These are phyloP conservation scores for Craspedostauros australis DNA, from an alignment of 108 stramenopile species.

Conservation along the genomic window DNA sequence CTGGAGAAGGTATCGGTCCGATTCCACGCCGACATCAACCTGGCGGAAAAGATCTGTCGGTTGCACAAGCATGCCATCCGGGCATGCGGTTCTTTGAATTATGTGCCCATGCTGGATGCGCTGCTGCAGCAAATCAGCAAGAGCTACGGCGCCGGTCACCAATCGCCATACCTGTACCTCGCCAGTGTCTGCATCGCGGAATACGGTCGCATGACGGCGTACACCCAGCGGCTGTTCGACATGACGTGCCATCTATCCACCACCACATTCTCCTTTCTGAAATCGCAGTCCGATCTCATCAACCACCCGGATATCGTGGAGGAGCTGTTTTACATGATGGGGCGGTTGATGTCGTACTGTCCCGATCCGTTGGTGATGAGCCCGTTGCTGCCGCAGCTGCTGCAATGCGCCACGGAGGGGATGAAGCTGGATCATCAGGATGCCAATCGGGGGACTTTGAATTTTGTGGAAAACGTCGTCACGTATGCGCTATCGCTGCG, in stretches of 20 bases:
- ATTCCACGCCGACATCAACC: constrained; percentile 55
- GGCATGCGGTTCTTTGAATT: constrained; percentile 58
- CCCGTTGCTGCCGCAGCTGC: constrained; percentile 52
- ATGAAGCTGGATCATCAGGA: constrained; percentile 82
- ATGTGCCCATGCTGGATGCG: constrained; percentile 74
- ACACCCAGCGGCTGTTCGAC: constrained; percentile 41
- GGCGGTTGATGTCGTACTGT: constrained; percentile 74
- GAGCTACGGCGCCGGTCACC: constrained; percentile 58
- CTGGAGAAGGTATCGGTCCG: constrained; percentile 59
- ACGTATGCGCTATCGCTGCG: constrained; percentile 54
- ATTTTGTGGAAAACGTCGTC: constrained; percentile 65
- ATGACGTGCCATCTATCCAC: constrained; percentile 68
- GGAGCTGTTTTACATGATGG: constrained; percentile 90
- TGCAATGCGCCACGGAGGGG: constrained; percentile 72
- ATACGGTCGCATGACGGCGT: constrained; percentile 56
- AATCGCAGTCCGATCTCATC: constrained; percentile 63
- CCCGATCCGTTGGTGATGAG: constrained; percentile 66
- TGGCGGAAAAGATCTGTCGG: constrained; percentile 89
- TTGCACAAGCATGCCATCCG: constrained; percentile 92
- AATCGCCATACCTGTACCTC: constrained; percentile 84
- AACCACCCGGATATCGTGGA: constrained; percentile 94
- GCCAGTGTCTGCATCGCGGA: constrained; percentile 85
- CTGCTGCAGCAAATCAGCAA: constrained; percentile 66
- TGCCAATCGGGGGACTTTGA: constrained; percentile 81
- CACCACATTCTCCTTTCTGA: constrained; percentile 52